These are phyloP conservation scores for Penicillium sp. DNA, from an alignment of 2,329 filamentous ascomycete genomes.

Conservation along the genomic window DNA sequence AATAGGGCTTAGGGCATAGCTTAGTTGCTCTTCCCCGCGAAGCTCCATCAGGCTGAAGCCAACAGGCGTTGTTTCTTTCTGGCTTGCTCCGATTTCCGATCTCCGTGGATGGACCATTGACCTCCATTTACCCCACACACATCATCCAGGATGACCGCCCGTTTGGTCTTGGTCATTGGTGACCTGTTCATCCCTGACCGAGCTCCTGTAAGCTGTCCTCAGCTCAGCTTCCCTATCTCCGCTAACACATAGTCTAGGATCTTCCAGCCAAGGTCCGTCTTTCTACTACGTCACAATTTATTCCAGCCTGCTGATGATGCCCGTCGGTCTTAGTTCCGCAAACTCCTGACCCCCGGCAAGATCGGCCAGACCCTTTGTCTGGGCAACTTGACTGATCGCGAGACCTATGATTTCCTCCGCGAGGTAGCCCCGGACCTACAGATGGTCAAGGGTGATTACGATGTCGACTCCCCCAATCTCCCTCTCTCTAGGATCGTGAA, in stretches of 20 bases:
- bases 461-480: conserved; percentile 57
- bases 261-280: conserved; percentile 71
- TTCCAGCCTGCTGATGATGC: not conserved
- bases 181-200: conserved; percentile 90
- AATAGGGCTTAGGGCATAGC: conserved; percentile 15
- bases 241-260: conserved; percentile 43
- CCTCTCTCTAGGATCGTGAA: conserved; percentile 61
- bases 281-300: not conserved
- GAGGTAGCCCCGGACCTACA: conserved; percentile 63
- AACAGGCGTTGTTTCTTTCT: conserved; percentile 4
- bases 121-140: conserved; percentile 6
- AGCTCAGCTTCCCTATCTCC: conserved; percentile 12
- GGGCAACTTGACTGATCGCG: conserved; percentile 69
- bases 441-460: conserved; percentile 62
- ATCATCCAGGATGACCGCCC: conserved; percentile 57
- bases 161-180: conserved; percentile 82
- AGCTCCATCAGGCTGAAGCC: conserved; percentile 9
- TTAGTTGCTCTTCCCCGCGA: conserved; percentile 17
- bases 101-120: conserved; percentile 26
- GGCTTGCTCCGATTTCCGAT: conserved; percentile 1
- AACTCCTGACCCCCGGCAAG: conserved; percentile 73
- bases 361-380: conserved; percentile 73
- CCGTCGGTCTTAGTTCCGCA: conserved; percentile 59
- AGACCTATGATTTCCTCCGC: conserved; percentile 71
- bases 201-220: conserved; percentile 54